Conservation (phyloP, 2,329 filamentous ascomycete species). For the Cytospora mali region DNA sequence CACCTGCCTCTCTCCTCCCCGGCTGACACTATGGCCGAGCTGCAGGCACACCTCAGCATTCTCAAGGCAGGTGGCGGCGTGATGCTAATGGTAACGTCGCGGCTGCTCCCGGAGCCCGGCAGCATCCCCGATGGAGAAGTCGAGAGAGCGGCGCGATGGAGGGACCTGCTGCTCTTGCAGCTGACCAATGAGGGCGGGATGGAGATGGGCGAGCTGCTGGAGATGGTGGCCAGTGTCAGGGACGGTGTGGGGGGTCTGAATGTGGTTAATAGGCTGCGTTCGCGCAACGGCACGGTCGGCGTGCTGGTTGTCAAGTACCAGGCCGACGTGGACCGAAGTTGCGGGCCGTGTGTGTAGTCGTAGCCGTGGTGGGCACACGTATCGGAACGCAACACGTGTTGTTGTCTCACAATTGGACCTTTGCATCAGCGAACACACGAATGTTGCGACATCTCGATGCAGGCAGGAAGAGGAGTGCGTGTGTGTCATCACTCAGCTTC, state of each 20-base stretch:
- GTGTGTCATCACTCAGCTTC: too few relatives aligned
- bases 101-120: conserved; percentile 33
- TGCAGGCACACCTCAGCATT: conserved; percentile 38
- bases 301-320: conserved; percentile 2
- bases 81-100: conserved; percentile 36
- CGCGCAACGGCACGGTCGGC: conserved; percentile 9
- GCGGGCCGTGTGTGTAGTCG: too few relatives aligned
- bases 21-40: conserved; percentile 33
- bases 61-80: conserved; percentile 35
- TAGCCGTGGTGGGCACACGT: too few relatives aligned
- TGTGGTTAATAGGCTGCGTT: conserved; percentile 32
- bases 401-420: too few relatives aligned
- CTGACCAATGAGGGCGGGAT: conserved; percentile 35
- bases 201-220: conserved; percentile 36
- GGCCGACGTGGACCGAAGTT: too few relatives aligned
- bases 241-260: conserved; percentile 34
- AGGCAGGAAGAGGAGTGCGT: too few relatives aligned
- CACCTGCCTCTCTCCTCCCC: conserved; percentile 32
- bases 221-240: conserved; percentile 34
- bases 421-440: too few relatives aligned
- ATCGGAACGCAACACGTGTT: too few relatives aligned
- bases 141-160: conserved; percentile 33
- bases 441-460: too few relatives aligned
- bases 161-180: conserved; percentile 38
- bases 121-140: conserved; percentile 28